Evolutionary conservation across 768 basidiomycete species (phyloP).

Genomic region (Coprinopsis cinerea): DNA sequence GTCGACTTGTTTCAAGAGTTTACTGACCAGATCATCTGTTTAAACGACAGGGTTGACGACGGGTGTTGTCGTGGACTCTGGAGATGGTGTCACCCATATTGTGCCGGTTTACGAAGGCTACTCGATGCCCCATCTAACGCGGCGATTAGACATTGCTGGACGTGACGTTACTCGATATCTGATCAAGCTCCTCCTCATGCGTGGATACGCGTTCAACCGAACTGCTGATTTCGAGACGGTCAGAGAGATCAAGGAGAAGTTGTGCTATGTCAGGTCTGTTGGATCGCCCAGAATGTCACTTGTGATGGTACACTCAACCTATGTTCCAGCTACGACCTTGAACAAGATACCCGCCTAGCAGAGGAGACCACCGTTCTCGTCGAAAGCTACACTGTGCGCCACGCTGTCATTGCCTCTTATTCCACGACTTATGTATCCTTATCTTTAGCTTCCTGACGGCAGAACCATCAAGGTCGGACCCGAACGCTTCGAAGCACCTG

Average conservation of each 20-base stretch:
- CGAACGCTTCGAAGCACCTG: constrained; percentile 97
- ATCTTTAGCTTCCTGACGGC: constrained; percentile 83
- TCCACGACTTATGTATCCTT: too few relatives aligned
- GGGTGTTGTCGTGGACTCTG: constrained; percentile 98
- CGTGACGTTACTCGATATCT: constrained; percentile 97
- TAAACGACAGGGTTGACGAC: constrained; percentile 77
- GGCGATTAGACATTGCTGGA: constrained; percentile 94
- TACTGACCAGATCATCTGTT: neutral
- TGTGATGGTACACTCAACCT: neutral
- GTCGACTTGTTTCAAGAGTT: neutral
- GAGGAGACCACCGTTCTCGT: constrained; percentile 97
- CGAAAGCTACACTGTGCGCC: constrained; percentile 86
- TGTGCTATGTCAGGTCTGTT: constrained; percentile 93
- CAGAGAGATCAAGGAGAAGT: constrained; percentile 96
- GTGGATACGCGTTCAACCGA: constrained; percentile 99
- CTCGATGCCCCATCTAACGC: constrained; percentile 90
- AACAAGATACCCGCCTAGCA: constrained; percentile 84
- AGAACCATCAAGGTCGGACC: constrained; percentile 96
- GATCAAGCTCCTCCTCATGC: constrained; percentile 98
- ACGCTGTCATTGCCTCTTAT: constrained; percentile 8
- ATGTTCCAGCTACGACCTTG: constrained; percentile 80
- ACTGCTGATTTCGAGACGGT: constrained; percentile 99
- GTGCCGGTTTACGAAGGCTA: constrained; percentile 98
- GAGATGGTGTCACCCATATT: constrained; percentile 98
- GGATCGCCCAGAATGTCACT: neutral